Conservation (phyloP, 257 asterid species). For the Jacaranda copaia region DNA sequence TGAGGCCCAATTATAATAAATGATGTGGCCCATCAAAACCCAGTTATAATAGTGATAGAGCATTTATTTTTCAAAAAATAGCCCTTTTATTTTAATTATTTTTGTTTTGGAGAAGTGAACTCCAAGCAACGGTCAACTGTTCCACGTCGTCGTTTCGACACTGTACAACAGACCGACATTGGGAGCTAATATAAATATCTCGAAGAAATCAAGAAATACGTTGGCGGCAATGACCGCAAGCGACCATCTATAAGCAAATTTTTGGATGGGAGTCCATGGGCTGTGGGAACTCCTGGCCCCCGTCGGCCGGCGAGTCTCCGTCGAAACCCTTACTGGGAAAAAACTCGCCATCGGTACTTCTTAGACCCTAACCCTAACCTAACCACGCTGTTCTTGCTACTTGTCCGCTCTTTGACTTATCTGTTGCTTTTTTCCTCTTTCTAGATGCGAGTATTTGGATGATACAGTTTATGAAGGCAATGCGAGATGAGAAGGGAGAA, state of each 20-base stretch:
- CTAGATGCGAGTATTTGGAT: conserved; percentile 99
- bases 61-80: too few relatives aligned
- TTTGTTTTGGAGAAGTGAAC: neutral
- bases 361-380: conserved; percentile 51
- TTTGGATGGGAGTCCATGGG: conserved; percentile 88
- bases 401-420: neutral
- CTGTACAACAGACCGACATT: conserved; percentile 18
- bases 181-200: neutral
- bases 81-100: too few relatives aligned
- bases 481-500: conserved; percentile 97
- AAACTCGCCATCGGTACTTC: conserved; percentile 90
- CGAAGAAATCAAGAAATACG: conserved; percentile 8
- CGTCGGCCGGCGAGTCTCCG: conserved; percentile 98
- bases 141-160: conserved; percentile 36
- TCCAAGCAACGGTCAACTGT: conserved; percentile 22
- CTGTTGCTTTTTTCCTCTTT: conserved; percentile 3
- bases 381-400: neutral
- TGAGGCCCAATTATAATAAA: neutral
- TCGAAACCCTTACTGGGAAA: conserved; percentile 91
- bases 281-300: conserved; percentile 97
- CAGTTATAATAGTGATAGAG: too few relatives aligned
- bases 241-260: neutral
- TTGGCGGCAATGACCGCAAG: conserved; percentile 46
- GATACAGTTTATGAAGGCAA: conserved; percentile 97
- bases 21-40: too few relatives aligned